phyloP scores from a whole-genome alignment of 306 rosid genomes.

The Malus fusca region DNA sequence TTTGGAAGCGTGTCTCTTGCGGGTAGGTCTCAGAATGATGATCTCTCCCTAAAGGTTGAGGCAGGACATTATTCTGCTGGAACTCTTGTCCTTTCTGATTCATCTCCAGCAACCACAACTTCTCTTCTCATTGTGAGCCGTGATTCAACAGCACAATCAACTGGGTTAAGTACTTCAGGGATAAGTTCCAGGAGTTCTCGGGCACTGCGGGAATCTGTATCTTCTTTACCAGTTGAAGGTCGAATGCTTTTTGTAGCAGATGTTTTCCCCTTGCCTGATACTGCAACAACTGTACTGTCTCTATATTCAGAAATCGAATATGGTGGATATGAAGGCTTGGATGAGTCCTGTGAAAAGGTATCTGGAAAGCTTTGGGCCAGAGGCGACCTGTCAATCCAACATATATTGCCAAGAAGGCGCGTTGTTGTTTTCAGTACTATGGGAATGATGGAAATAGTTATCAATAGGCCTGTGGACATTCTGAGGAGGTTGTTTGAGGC shows the following conservation, averaged over 20 bases:
- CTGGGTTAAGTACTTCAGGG: slow-evolving; percentile 48
- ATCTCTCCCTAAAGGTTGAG: slow-evolving; percentile 84
- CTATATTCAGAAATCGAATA: slow-evolving; percentile 83
- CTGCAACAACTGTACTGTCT: slow-evolving; percentile 66
- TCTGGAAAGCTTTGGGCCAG: slow-evolving; percentile 90
- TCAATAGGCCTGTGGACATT: slow-evolving; percentile 92
- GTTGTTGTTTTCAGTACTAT: slow-evolving; percentile 83
- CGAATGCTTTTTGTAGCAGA: slow-evolving; percentile 96
- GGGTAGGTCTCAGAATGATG: slow-evolving; percentile 81
- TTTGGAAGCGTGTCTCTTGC: slow-evolving; percentile 81
- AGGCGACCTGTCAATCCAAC: slow-evolving; percentile 94
- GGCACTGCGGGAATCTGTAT: slow-evolving; percentile 80
- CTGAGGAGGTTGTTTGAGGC: slow-evolving; percentile 77
- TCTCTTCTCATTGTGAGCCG: slow-evolving; percentile 83
- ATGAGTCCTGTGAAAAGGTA: slow-evolving; percentile 62
- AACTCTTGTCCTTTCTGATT: slow-evolving; percentile 87
- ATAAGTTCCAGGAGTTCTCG: slow-evolving; percentile 66
- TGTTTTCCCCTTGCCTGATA: slow-evolving; percentile 75
- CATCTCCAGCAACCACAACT: slow-evolving; percentile 75
- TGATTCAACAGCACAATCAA: slow-evolving; percentile 66
- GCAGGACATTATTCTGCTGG: slow-evolving; percentile 90
- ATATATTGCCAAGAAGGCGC: slow-evolving; percentile 90
- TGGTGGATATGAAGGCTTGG: slow-evolving; percentile 60
- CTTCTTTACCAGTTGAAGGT: slow-evolving; percentile 89
- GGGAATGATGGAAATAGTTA: slow-evolving; percentile 97